Evolutionary conservation across 176 grass and related monocot genomes (phyloP), one percentile per base, ranked within the genome.

Genomic region (bread wheat (Triticum aestivum)): DNA sequence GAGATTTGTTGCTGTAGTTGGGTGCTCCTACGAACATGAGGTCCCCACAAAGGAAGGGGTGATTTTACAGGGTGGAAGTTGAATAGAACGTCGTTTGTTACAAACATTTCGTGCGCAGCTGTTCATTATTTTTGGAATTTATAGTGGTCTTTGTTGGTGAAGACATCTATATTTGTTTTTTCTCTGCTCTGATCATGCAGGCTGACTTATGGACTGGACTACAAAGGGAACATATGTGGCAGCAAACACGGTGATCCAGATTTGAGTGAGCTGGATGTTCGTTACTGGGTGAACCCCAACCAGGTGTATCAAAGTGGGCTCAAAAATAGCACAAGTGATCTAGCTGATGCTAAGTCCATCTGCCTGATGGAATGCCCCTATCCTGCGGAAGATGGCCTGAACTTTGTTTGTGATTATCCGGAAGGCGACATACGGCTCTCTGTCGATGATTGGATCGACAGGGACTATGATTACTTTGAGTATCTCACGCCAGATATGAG

Each of bases 401-500:
- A 95, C 61, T 98, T 92, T 82, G 91, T 98, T 5, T 98, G 96
- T 18, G 96, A 98, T 61, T 98, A 98, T 68, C 96, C 96, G 2
- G 93, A 98, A 37, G 96, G 96, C 39, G 96, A 95, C 78, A 95
- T 98, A 72, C 89, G 77, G 52, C 89, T 98, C 86, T 87, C 96
- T 20, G 78, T 95, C 2, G 90, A 98, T 84, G 96, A 95, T 77
- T 98, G 96, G 96, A 98, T 98, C 24, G 88, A 98, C 80, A 93
- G 93, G 69, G 93, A 98, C 69, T 98, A 98, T 63, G 96, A 98
- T 90, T 98, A 98, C 83, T 98, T 95, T 8, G 96, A 98, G 79
- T 98, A 84, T 81, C 96, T 98, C 78, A 94, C 93, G 52, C 88
- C 91, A 65, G 91, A 94, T 1, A 98, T 98, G 96, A 88, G 91